Percentiles rank a stretch among this genome's conserved stretches.
phyloP scores from a whole-genome alignment of 208 protist genomes.

The Trichomonas vaginalis region DNA sequence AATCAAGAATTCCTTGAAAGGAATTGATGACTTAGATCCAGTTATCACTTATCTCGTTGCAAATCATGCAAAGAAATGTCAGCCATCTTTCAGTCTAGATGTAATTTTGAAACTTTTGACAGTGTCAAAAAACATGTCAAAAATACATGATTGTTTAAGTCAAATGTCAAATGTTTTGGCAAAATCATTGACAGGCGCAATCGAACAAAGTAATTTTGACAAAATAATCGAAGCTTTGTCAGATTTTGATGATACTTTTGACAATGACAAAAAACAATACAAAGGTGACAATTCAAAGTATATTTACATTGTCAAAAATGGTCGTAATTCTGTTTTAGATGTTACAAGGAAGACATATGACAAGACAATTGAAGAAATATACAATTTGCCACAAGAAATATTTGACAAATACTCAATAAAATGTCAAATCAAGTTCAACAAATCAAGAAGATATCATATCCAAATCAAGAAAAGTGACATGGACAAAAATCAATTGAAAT shows the following conservation, averaged over 20 bases:
- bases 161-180: background rate
- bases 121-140: background rate
- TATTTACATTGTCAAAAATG: background rate
- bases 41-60: background rate
- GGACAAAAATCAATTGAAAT: background rate
- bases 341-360: background rate
- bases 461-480: background rate
- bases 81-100: background rate
- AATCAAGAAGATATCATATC: background rate
- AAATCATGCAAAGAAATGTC: background rate
- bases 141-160: background rate
- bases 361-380: background rate
- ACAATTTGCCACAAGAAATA: background rate
- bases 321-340: background rate
- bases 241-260: background rate
- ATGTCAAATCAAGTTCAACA: background rate
- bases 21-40: background rate
- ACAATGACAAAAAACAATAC: background rate
- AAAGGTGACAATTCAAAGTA: background rate
- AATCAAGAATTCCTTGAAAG: background rate
- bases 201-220: background rate
- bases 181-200: background rate
- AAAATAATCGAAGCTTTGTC: background rate
- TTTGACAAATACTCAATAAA: background rate
- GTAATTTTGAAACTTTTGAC: background rate